Evolutionary conservation across 208 protist genomes (phyloP), one percentile per base, ranked within the genome.

Genomic region (Endotrypanum monterogeii): DNA sequence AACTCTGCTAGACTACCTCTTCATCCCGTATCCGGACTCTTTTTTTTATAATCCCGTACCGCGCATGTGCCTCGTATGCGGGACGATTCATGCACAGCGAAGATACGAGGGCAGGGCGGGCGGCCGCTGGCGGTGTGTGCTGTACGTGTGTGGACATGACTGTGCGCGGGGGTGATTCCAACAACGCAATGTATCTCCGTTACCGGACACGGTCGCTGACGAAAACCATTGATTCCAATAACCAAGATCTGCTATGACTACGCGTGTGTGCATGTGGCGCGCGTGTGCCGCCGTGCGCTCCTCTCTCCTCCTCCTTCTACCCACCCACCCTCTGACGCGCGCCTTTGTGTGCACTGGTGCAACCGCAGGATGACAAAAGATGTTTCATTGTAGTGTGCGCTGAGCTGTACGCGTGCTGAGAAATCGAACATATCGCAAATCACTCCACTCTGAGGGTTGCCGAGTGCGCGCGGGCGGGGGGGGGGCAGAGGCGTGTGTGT

Each of bases 181-280:
- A 20, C 41, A 71, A 58, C 48, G 67, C 67, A 71, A 71, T 60
- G 48, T 71, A 71, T 73, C 83, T 88, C 83, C 80, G 78, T 90
- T 85, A 82, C 73, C 79, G 73, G 81, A 90, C 60, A 63, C 67
- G 60, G 57, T 54, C 66, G 54, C 67, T 90, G 88, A 89, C 88
- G 88, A 93, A 80, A 87, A 83, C 77, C 70, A 86, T 86, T 90
- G 83, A 85, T 67, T 82, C 72, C 50, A 83, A 81, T 76, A 83
- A 90, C 88, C 88, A 92, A 92, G 88, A 92, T 92, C 86, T 91
- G 86, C 86, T 88, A 93, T 93, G 86, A 90, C 46, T 58, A n/a
- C n/a, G 20, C 67, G 50, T 58, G 66, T 56, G 67, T 32, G 32
- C 50, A 14, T 50, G 37, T 66, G 48, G 72, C 71, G 72, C 71